Conservation (phyloP, 768 basidiomycete genomes). For the Xerocomus brunneocitrinus region DNA sequence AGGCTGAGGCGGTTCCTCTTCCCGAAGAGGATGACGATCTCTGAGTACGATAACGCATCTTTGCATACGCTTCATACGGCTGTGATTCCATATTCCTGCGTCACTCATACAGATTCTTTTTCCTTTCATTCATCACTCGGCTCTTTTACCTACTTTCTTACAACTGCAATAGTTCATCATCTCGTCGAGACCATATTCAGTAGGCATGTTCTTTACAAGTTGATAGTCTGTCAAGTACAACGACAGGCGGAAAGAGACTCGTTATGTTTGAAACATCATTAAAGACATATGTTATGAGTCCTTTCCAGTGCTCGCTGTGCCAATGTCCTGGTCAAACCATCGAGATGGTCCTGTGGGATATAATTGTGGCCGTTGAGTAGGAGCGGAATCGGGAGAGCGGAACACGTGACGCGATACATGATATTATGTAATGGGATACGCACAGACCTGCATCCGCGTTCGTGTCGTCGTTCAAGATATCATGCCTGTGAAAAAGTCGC, state of each 20-base stretch:
- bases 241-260: not conserved
- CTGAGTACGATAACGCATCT: conserved; percentile 33
- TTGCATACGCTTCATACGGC: conserved; percentile 18
- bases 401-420: not conserved
- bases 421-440: not conserved
- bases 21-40: conserved; percentile 96
- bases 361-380: no score
- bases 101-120: conserved; percentile 15
- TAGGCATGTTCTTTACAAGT: conserved; percentile 11
- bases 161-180: conserved; percentile 23
- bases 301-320: conserved; percentile 4
- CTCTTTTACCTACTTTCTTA: conserved; percentile 19
- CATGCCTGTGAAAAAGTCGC: conserved; percentile 24
- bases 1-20: conserved; percentile 90
- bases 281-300: not conserved
- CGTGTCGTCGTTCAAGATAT: conserved; percentile 11
- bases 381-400: no score
- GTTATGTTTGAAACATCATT: not conserved
- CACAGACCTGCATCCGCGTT: conserved; percentile 11
- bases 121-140: conserved; percentile 16
- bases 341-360: not conserved
- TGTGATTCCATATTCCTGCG: conserved; percentile 18
- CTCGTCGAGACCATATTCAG: conserved; percentile 22
- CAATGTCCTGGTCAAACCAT: conserved; percentile 14
- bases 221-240: conserved; percentile 1